Conservation (phyloP, 345 rosid genomes). For the Eucalyptus fibrosa region DNA sequence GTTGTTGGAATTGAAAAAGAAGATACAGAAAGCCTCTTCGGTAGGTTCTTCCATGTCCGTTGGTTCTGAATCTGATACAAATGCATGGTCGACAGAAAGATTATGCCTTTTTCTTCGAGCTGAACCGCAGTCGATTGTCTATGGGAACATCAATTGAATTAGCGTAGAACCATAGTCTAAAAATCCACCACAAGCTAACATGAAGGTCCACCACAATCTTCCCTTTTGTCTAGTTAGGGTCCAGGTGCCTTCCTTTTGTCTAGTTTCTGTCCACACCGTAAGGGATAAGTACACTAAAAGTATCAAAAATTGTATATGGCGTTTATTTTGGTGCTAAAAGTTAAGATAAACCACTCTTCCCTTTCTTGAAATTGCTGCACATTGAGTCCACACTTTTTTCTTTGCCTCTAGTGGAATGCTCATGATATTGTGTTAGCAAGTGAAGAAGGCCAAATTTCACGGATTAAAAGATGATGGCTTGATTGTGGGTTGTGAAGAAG, state of each 20-base stretch:
- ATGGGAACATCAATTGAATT: not conserved
- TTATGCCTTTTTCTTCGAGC: not conserved
- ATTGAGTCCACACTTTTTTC: too few relatives aligned
- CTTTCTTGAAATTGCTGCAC: too few relatives aligned
- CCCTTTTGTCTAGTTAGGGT: not conserved
- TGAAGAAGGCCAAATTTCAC: too few relatives aligned
- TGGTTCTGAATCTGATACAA: not conserved
- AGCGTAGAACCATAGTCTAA: not conserved
- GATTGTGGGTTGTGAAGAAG: too few relatives aligned
- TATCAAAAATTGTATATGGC: fast-evolving
- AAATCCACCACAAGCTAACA: not conserved
- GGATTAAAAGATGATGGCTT: too few relatives aligned
- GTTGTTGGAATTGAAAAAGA: not conserved
- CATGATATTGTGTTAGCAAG: too few relatives aligned
- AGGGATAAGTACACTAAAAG: too few relatives aligned
- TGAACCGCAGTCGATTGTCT: not conserved
- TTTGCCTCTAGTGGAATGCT: too few relatives aligned
- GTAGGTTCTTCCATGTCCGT: not conserved
- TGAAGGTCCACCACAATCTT: not conserved
- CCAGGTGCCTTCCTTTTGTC: not conserved
- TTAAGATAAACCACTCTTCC: too few relatives aligned
- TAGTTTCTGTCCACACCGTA: not conserved
- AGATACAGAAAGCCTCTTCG: not conserved
- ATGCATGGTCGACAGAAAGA: not conserved
- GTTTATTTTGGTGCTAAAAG: fast-evolving